Conservation (phyloP, 2,329 filamentous ascomycete species). For the Taxawa tesnikishii region DNA sequence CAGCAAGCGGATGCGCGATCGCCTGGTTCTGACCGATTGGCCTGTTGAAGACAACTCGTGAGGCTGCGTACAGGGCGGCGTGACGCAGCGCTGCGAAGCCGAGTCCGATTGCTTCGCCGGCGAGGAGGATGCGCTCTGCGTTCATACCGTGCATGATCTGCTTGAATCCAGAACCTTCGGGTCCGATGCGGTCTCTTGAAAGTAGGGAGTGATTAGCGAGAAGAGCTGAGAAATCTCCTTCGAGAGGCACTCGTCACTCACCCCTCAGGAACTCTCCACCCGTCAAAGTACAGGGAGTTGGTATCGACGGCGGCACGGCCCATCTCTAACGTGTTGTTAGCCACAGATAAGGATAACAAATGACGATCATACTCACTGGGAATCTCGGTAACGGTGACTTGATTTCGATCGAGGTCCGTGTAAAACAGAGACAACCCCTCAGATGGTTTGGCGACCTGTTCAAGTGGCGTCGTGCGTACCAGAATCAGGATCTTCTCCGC, state of each 20-base stretch:
- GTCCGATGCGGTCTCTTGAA: slow-evolving; percentile 30
- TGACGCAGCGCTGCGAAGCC: slow-evolving; percentile 52
- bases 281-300: slow-evolving; percentile 32
- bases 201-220: too few species aligned
- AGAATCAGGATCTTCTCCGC: slow-evolving; percentile 32
- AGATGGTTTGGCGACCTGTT: slow-evolving; percentile 28
- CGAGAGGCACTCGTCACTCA: too few species aligned
- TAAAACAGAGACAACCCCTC: slow-evolving; percentile 34
- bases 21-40: slow-evolving; percentile 49
- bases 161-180: slow-evolving; percentile 32
- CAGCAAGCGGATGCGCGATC: slow-evolving; percentile 46
- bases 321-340: too few species aligned
- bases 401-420: slow-evolving; percentile 25
- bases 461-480: slow-evolving; percentile 27
- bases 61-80: slow-evolving; percentile 34
- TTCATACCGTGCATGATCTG: slow-evolving; percentile 36
- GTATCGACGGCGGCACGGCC: slow-evolving; percentile 32
- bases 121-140: slow-evolving; percentile 37
- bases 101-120: slow-evolving; percentile 67
- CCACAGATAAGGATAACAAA: too few species aligned
- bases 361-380: too few species aligned
- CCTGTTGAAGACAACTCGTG: slow-evolving; percentile 41
- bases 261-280: slow-evolving; percentile 26
- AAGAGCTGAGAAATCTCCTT: too few species aligned
- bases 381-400: slow-evolving; percentile 30